phyloP scores from a whole-genome alignment of 257 asterid genomes.

The Scutellaria minor region DNA sequence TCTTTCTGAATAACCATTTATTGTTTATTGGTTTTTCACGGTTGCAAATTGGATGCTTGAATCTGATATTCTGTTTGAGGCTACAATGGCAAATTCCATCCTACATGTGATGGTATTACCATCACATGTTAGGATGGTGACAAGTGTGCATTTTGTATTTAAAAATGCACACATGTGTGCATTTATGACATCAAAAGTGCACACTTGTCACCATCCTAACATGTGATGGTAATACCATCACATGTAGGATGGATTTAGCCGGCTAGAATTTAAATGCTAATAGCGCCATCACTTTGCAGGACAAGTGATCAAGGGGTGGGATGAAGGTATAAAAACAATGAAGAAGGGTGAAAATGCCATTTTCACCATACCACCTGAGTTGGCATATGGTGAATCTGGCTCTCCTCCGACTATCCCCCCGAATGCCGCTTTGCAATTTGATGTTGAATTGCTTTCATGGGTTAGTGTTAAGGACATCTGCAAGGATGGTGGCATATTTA shows the following conservation, averaged over 20 bases:
- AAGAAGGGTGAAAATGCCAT: constrained; percentile 75
- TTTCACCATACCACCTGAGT: constrained; percentile 71
- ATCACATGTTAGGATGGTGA: too few species aligned
- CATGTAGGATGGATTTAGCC: too few species aligned
- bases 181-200: too few species aligned
- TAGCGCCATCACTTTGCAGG: constrained; percentile 42
- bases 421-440: constrained; percentile 59
- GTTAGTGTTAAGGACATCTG: constrained; percentile 66
- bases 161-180: too few species aligned
- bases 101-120: too few species aligned
- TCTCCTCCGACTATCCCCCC: constrained; percentile 82
- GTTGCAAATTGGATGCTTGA: not conserved
- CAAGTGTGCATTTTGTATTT: too few species aligned
- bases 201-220: too few species aligned
- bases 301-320: constrained; percentile 83
- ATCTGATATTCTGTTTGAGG: not conserved
- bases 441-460: constrained; percentile 70
- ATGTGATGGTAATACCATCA: too few species aligned
- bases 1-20: not conserved
- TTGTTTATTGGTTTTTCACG: not conserved
- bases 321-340: constrained; percentile 73
- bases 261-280: not conserved
- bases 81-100: too few species aligned
- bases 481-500: constrained; percentile 70
- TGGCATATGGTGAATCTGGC: constrained; percentile 81